Evolutionary conservation across 345 rosid species (phyloP).

Genomic region (Gossypium anomalum): DNA sequence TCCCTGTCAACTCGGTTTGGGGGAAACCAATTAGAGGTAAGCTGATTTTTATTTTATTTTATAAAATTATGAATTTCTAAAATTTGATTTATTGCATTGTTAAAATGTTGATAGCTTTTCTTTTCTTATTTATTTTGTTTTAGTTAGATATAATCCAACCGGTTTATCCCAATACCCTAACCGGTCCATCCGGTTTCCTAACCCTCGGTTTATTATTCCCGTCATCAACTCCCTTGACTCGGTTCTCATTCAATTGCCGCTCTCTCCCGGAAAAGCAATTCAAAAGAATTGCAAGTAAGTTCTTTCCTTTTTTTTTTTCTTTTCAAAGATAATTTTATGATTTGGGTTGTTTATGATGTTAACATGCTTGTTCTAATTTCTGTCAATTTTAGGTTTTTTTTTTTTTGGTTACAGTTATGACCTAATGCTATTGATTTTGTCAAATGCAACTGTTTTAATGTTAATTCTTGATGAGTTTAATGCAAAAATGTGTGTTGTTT

Average conservation of each 20-base stretch:
- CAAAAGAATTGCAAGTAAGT: constrained; percentile 22
- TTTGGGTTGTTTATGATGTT: background rate
- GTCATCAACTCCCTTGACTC: constrained; percentile 14
- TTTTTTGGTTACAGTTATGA: background rate
- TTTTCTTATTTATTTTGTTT: background rate
- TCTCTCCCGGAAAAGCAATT: constrained; percentile 12
- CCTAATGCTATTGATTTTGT: background rate
- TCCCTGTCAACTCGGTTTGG: background rate
- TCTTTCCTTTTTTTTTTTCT: background rate
- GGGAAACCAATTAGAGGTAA: background rate
- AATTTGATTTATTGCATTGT: background rate
- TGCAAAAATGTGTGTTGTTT: background rate
- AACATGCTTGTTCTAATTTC: background rate
- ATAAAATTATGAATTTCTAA: background rate
- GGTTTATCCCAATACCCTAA: constrained; percentile 13
- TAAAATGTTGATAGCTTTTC: background rate
- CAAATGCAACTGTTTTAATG: background rate
- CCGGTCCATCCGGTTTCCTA: constrained; percentile 15
- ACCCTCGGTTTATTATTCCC: constrained; percentile 6
- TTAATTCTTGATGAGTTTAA: background rate
- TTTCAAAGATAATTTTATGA: background rate
- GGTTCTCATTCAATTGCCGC: constrained; percentile 20
- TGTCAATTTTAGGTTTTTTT: background rate
- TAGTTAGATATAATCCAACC: background rate
- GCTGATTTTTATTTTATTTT: constrained; percentile 8